Conservation (phyloP, 1,284 basidiomycete genomes). For the Apiotrichum gracile region DNA sequence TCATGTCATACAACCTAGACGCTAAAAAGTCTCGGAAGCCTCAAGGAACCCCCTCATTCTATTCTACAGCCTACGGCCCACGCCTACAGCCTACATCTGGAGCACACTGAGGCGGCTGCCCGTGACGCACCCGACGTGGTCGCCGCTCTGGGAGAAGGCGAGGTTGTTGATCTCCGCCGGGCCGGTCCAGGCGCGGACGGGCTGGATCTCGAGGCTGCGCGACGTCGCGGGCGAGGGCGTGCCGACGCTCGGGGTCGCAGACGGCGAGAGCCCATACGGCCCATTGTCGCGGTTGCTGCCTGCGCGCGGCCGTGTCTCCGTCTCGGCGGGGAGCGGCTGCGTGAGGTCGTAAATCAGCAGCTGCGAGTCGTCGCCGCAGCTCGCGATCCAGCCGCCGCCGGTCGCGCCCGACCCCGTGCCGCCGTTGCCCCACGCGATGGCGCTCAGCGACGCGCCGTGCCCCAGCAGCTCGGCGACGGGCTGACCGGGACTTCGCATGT, state of each 20-base stretch:
- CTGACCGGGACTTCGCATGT: conserved; percentile 88
- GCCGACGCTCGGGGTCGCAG: conserved; percentile 58
- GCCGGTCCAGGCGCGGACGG: conserved; percentile 79
- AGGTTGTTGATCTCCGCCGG: conserved; percentile 75
- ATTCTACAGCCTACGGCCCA: no score
- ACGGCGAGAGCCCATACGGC: conserved; percentile 24
- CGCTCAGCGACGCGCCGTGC: conserved; percentile 65
- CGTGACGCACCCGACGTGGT: conserved; percentile 84
- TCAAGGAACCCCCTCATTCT: no score
- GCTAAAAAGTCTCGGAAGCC: no score
- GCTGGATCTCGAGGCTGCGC: conserved; percentile 53
- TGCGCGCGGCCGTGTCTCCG: conserved; percentile 1
- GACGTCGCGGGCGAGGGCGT: conserved; percentile 47
- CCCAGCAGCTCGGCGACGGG: conserved; percentile 84
- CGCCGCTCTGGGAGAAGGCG: conserved; percentile 64
- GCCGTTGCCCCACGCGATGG: conserved; percentile 74
- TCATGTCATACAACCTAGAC: no score
- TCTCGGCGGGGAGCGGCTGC: conserved; percentile 28
- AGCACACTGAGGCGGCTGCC: conserved; percentile 75
- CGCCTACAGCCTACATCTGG: conserved; percentile 44
- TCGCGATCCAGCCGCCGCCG: conserved; percentile 73
- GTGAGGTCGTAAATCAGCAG: conserved; percentile 79
- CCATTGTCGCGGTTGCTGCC: conserved; percentile 6
- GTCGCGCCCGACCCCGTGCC: conserved; percentile 40
- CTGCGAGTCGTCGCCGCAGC: conserved; percentile 84